phyloP scores from a whole-genome alignment of 2,329 filamentous ascomycete genomes.

The Trichoderma atroviride region DNA sequence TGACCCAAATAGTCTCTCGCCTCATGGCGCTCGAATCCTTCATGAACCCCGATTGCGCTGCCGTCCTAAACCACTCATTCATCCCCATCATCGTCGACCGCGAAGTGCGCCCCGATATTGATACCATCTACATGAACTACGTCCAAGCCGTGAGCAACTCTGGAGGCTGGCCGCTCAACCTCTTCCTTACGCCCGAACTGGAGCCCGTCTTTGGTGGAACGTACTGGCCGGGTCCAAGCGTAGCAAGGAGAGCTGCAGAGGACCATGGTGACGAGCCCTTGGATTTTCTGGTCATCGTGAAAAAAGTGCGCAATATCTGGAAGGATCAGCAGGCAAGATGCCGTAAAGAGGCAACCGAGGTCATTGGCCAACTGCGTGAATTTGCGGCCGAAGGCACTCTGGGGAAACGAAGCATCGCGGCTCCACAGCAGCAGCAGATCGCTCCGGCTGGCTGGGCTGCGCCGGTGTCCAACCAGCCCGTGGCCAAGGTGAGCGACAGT shows the following conservation, averaged over 20 bases:
- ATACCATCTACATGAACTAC: constrained; percentile 98
- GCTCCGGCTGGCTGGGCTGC: constrained; percentile 38
- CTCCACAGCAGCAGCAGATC: constrained; percentile 36
- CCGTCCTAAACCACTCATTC: constrained; percentile 82
- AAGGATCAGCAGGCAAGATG: constrained; percentile 80
- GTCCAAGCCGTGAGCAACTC: constrained; percentile 88
- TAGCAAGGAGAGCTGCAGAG: constrained; percentile 44
- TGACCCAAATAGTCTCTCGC: constrained; percentile 66
- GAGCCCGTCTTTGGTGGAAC: constrained; percentile 95
- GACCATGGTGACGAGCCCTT: constrained; percentile 60
- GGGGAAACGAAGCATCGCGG: constrained; percentile 45
- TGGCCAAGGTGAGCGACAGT: constrained; percentile 31
- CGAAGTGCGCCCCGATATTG: constrained; percentile 91
- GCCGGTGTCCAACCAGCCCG: constrained; percentile 35
- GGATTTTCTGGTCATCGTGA: constrained; percentile 81
- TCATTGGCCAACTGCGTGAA: constrained; percentile 76
- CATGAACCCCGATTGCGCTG: constrained; percentile 76
- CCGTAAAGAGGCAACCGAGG: constrained; percentile 79
- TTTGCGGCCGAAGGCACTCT: constrained; percentile 88
- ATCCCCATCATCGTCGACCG: constrained; percentile 91
- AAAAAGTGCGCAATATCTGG: constrained; percentile 78
- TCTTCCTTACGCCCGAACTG: constrained; percentile 92
- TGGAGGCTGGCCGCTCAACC: constrained; percentile 92
- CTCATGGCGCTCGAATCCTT: constrained; percentile 95
- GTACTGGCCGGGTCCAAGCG: constrained; percentile 86